Base-by-base conservation (phyloP, 2,329 filamentous ascomycete species). In the Clonostachys chloroleuca region DNA sequence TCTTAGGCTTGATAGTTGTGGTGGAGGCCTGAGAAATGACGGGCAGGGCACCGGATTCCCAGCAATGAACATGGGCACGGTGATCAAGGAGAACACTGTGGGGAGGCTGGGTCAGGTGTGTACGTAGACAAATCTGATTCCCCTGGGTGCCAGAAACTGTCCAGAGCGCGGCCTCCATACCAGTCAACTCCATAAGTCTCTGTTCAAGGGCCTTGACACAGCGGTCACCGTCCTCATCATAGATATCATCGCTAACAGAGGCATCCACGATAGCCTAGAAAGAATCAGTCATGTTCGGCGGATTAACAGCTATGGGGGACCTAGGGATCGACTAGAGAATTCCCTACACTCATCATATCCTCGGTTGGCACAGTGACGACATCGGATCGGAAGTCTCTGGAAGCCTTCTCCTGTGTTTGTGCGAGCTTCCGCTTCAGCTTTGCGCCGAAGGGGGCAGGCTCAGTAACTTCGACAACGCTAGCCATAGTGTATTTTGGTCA, bases 21-120 rank as follows among this genome's bases (percentile, higher is more conserved):
- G 87, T 67, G 56, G 85, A 72, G 5, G 89, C 89, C 6, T 86
- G 85, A 2, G 79, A 85, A 48, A 92, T 72, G 3, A 75, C 75
- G 0, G 87, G 82, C 4, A 87, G 78, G 14, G 83, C 80, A 40
- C 78, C 77, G 12, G 77, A 78, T 59, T 84, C 80, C 56, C 75
- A 84, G 46, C 82, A 75, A 51, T 87, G 70, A 51, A 95, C 86
- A 63, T 95, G 91, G 3, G 81, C 79, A 18, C 88, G 78, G 52
- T 83, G 71, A 62, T 95, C 90, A 9, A 59, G 45, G 34, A 60
- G 46, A 3, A 60, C 56, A 8, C 50, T 56, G 43, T 60, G 56
- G 9, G 58, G 58, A 5, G 58, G 58, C 42, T 60, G 58, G 2
- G 56, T 56, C 5, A 60, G 56, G 44, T 59, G 58, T 12, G 55